phyloP scores from a whole-genome alignment of 805 yeast genomes.

The Metschnikowia hibisci region DNA sequence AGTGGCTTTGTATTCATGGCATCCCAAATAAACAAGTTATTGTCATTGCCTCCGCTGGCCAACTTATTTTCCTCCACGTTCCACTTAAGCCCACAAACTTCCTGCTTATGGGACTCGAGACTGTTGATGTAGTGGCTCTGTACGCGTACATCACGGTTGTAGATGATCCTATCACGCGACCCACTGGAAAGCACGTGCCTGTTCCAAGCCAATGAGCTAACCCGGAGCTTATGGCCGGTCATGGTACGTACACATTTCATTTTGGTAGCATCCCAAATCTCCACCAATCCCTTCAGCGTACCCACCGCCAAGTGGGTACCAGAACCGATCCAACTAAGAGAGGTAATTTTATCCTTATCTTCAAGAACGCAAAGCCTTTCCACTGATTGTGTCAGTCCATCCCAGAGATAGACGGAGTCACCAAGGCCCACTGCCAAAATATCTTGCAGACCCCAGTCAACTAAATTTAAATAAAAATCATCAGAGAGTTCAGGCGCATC shows the following conservation, averaged over 20 bases:
- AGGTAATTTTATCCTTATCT: constrained; percentile 67
- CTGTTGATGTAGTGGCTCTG: constrained; percentile 76
- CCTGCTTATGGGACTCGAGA: constrained; percentile 79
- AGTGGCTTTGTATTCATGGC: constrained; percentile 67
- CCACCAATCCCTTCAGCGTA: constrained; percentile 79
- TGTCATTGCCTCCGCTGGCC: constrained; percentile 96
- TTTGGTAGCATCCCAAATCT: constrained; percentile 89
- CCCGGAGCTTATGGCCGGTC: constrained; percentile 86
- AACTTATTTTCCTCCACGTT: constrained; percentile 84
- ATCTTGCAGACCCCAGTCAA: constrained; percentile 94
- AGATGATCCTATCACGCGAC: constrained; percentile 74
- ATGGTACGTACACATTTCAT: constrained; percentile 81
- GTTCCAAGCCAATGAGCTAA: constrained; percentile 90
- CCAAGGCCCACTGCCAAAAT: constrained; percentile 87
- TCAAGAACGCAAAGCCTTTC: constrained; percentile 73
- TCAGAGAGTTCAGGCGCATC: constrained; percentile 96
- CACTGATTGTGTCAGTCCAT: constrained; percentile 80
- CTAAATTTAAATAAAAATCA: constrained; percentile 85
- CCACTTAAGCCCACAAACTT: constrained; percentile 96
- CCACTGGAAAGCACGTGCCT: constrained; percentile 86
- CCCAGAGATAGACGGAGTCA: constrained; percentile 85
- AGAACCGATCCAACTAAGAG: constrained; percentile 88
- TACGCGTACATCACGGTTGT: constrained; percentile 88
- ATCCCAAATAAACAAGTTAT: constrained; percentile 83
- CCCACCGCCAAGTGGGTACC: constrained; percentile 96